Evolutionary conservation across 148 eudicot species (phyloP).

Genomic region (Silene conica): DNA sequence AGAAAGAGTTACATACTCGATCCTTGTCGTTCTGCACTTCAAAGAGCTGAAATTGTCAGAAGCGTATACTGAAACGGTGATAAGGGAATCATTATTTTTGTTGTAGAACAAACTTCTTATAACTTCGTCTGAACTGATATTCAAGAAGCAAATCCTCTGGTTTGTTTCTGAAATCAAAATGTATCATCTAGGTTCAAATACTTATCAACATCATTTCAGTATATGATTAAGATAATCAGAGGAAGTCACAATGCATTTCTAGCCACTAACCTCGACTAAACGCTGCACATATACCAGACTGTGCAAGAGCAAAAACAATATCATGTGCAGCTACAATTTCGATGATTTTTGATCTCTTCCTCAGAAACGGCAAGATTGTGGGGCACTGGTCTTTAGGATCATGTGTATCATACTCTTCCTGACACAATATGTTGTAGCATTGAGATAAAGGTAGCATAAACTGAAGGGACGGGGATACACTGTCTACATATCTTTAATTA

Average conservation of each 20-base stretch:
- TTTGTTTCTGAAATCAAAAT: conserved; percentile 66
- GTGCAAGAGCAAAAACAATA: conserved; percentile 93
- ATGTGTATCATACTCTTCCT: conserved; percentile 97
- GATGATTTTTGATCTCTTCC: conserved; percentile 75
- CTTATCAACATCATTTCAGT: neutral
- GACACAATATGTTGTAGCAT: conserved; percentile 17
- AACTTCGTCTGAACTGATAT: conserved; percentile 84
- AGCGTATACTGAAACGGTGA: conserved; percentile 95
- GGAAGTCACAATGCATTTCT: neutral
- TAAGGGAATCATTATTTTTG: conserved; percentile 90
- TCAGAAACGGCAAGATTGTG: conserved; percentile 65
- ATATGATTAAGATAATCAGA: neutral
- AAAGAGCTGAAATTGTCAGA: conserved; percentile 89
- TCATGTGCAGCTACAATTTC: conserved; percentile 97
- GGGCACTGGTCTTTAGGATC: conserved; percentile 86
- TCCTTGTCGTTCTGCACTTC: conserved; percentile 94
- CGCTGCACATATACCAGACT: conserved; percentile 95
- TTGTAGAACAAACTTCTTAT: conserved; percentile 95
- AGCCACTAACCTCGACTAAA: conserved; percentile 70
- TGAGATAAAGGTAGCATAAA: neutral
- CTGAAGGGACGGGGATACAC: neutral
- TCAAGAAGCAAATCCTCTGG: conserved; percentile 87
- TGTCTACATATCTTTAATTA: too few relatives aligned
- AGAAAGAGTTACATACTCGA: conserved; percentile 51
- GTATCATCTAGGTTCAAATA: neutral